A percentile compares a stretch with the other conserved stretches of the same genome.
Conservation (phyloP, 805 yeast genomes). For the Nakazawaea pomicola region DNA sequence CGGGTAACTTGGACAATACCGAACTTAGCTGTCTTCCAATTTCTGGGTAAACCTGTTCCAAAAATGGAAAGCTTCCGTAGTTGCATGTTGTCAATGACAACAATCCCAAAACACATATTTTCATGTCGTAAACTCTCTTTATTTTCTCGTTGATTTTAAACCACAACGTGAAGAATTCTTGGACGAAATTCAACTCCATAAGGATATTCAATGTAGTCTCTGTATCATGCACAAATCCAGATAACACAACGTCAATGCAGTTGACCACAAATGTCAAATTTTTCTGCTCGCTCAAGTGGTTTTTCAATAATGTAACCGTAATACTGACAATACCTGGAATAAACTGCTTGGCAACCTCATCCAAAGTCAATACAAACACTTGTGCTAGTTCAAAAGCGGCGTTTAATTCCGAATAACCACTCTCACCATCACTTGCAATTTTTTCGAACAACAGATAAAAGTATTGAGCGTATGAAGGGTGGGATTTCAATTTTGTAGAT, state of each 20-base stretch:
- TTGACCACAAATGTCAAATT: slow-evolving; percentile 39
- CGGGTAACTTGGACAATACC: slow-evolving; percentile 60
- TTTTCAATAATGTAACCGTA: slow-evolving; percentile 34
- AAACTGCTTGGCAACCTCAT: slow-evolving; percentile 38
- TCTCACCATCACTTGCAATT: slow-evolving; percentile 41
- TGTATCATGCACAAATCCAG: slow-evolving; percentile 62
- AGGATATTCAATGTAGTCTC: slow-evolving; percentile 45
- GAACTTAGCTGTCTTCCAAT: slow-evolving; percentile 47
- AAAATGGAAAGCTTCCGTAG: slow-evolving; percentile 13
- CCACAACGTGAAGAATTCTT: slow-evolving; percentile 62
- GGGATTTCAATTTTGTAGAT: slow-evolving; percentile 39
- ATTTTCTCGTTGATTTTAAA: slow-evolving; percentile 48
- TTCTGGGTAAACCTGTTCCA: slow-evolving; percentile 36
- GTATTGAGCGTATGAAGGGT: slow-evolving; percentile 42
- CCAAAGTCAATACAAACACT: slow-evolving; percentile 55
- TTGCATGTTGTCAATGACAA: slow-evolving; percentile 34
- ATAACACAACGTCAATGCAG: slow-evolving; percentile 56
- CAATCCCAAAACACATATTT: slow-evolving; percentile 65
- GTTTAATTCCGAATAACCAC: slow-evolving; percentile 51
- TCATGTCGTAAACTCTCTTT: slow-evolving; percentile 75
- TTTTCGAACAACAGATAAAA: slow-evolving; percentile 45
- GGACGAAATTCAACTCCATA: slow-evolving; percentile 37
- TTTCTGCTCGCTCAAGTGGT: slow-evolving; percentile 23
- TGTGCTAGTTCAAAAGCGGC: slow-evolving; percentile 61
- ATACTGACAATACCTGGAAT: slow-evolving; percentile 41